phyloP scores from a whole-genome alignment of 2,329 filamentous ascomycete genomes.

The Cyphellophora attinorum region DNA sequence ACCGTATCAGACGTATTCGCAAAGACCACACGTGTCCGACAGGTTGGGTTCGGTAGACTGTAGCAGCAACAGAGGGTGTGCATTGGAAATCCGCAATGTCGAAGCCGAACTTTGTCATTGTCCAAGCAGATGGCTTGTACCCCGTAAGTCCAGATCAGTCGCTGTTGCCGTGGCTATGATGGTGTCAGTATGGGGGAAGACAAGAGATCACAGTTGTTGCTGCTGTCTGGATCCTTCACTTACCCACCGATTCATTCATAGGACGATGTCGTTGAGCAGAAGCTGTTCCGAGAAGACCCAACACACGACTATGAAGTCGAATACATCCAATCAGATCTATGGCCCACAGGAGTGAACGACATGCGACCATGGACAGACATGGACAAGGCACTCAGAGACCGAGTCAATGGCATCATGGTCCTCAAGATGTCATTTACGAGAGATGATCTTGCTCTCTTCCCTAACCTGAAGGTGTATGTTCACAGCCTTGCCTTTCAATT shows the following conservation, averaged over 20 bases:
- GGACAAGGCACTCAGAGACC: constrained; percentile 11
- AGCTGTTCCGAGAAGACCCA: constrained; percentile 11
- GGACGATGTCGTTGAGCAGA: constrained; percentile 14
- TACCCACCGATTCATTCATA: constrained; percentile 2
- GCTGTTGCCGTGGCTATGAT: background rate
- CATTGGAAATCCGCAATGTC: no score
- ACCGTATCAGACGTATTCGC: no score
- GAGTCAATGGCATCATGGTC: constrained; percentile 15
- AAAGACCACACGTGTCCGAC: no score
- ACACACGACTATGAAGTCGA: constrained; percentile 11
- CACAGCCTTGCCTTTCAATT: background rate
- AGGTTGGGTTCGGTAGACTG: no score
- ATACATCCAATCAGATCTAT: constrained; percentile 12
- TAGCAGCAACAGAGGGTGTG: no score
- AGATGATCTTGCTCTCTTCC: constrained; percentile 13
- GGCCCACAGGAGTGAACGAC: constrained; percentile 7
- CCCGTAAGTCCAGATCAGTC: constrained; percentile 6
- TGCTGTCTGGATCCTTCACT: background rate
- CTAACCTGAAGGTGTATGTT: constrained; percentile 15
- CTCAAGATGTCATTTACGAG: constrained; percentile 15
- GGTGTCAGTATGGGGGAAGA: background rate
- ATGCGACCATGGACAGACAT: constrained; percentile 14
- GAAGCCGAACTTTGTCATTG: constrained; percentile 11
- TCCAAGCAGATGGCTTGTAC: constrained; percentile 17
- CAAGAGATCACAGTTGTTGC: background rate